Base-by-base conservation (phyloP, 352 stramenopile genomes). In the Globisporangium nagaii region DNA sequence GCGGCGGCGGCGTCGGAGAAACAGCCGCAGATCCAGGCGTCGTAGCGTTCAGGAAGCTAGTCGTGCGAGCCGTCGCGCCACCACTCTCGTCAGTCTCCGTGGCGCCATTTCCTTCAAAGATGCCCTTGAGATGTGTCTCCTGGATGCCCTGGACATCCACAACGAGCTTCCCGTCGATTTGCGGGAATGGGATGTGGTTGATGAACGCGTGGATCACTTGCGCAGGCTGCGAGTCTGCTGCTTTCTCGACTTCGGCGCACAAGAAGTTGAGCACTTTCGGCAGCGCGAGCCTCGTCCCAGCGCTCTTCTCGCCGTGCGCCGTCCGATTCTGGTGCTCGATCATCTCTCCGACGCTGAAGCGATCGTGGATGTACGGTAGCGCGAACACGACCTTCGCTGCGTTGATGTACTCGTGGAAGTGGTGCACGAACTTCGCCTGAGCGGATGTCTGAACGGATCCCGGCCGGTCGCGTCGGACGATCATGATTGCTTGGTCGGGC, bases 341-440 rank as follows among this genome's bases (percentile, higher is more conserved):
- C 27, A 75, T 77, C 43, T 85, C 73, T 1, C 62, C 58, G 12
- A 90, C 43, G 6, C 62, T 84, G 57, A 91, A 93, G 12, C 71
- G 73, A 30, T 93, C 80, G 54, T 91, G 76, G 27, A 93, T 77
- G 46, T 69, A 66, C 13, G 80, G 83, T 4, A 93, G 54, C 25
- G 83, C 81, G 55, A 91, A 91, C 4, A 91, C 79, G 20, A 93
- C 65, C 32, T 73, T 71, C n/a, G 74, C 61, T 3, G 65, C 65
- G 55, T 84, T 84, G 49, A 91, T 66, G 41, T 89, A 90, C 22
- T 84, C 75, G 58, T 91, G 78, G 58, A 93, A 91, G 32, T 66
- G 68, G 41, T 71, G 68, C 15, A 91, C 76, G 42, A 91, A 93
- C 52, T 88, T 87, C 37, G 65, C 63, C 47, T 93, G 83, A 1